These are phyloP conservation scores for Neofusicoccum parvum DNA, from an alignment of 2,329 filamentous ascomycete species.

Conservation along the genomic window DNA sequence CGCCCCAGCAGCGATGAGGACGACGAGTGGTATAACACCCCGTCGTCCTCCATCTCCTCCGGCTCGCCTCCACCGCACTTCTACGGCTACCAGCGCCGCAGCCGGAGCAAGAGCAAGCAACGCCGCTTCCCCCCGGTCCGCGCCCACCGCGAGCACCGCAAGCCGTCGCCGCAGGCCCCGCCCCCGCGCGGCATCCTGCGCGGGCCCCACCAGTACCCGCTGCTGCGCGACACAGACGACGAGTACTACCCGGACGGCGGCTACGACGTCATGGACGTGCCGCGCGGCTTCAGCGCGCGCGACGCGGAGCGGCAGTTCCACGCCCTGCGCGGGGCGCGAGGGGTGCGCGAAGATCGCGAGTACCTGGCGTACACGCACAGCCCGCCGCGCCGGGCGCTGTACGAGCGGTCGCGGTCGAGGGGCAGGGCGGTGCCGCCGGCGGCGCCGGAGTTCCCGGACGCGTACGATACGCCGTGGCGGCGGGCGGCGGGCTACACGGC, in stretches of 20 bases:
- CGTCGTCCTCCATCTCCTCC: neutral
- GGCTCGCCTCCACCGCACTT: neutral
- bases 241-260: constrained; percentile 7
- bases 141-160: neutral
- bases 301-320: neutral
- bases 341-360: neutral
- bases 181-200: neutral
- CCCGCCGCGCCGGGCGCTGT: neutral
- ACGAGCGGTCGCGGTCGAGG: neutral
- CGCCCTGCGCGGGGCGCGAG: neutral
- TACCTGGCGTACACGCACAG: neutral
- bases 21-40: neutral
- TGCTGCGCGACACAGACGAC: neutral
- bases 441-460: neutral
- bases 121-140: neutral
- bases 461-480: neutral
- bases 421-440: neutral
- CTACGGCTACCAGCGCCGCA: neutral
- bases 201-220: neutral
- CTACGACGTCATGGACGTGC: neutral
- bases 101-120: neutral
- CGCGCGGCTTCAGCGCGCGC: neutral
- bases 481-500: neutral
- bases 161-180: neutral
- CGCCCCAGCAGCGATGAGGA: neutral